Evolutionary conservation across 441 rosid species (phyloP).

Genomic region (Pelargonium citronellum): DNA sequence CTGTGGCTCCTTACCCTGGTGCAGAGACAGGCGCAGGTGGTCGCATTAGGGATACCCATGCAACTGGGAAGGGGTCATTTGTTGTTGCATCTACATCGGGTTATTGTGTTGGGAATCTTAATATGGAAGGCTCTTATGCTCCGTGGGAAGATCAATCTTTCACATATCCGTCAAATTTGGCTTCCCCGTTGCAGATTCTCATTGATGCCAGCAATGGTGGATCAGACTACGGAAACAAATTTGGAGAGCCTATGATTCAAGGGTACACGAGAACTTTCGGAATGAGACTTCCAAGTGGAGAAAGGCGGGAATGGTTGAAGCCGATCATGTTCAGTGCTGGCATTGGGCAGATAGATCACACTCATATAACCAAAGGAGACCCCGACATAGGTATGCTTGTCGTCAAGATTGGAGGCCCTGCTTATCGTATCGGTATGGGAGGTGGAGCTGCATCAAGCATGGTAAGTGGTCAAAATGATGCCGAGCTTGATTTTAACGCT

Average conservation of each 20-base stretch:
- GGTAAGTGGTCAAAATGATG: conserved; percentile 96
- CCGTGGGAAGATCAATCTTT: conserved; percentile 90
- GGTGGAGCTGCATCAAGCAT: conserved; percentile 97
- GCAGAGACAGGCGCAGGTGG: conserved; percentile 99
- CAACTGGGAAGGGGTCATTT: conserved; percentile 90
- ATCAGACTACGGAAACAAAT: conserved; percentile 90
- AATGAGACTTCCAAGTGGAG: conserved; percentile 89
- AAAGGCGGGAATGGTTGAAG: conserved; percentile 92
- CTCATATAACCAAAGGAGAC: conserved; percentile 72
- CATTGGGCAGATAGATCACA: conserved; percentile 89
- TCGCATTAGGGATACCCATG: conserved; percentile 93
- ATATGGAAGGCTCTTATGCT: conserved; percentile 69
- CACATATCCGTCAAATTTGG: conserved; percentile 67
- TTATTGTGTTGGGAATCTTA: conserved; percentile 82
- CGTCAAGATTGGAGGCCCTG: conserved; percentile 97
- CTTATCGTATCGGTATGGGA: conserved; percentile 95
- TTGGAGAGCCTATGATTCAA: conserved; percentile 91
- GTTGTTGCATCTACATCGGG: conserved; percentile 87
- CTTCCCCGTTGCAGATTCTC: conserved; percentile 88
- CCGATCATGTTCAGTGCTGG: conserved; percentile 97
- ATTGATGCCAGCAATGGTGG: conserved; percentile 94
- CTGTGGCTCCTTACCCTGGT: conserved; percentile 97
- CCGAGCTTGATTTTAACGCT: conserved; percentile 94
- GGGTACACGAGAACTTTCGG: conserved; percentile 88
- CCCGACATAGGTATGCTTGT: conserved; percentile 89